These are phyloP conservation scores for Eucalyptus microcorys DNA, from an alignment of 345 rosid genomes.

Conservation along the genomic window DNA sequence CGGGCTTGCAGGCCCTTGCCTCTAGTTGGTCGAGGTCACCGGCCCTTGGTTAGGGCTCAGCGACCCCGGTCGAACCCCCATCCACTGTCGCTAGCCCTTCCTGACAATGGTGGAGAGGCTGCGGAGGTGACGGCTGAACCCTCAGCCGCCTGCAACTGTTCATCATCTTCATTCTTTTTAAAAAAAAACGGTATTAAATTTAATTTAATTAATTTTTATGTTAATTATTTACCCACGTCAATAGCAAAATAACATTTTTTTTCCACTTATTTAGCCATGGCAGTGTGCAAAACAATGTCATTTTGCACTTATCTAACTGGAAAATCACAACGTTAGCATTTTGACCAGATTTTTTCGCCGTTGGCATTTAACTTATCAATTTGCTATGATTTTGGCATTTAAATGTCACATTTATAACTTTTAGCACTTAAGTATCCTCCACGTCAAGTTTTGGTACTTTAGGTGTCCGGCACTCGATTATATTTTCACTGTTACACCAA, in stretches of 20 bases:
- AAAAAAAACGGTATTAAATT: too few relatives aligned
- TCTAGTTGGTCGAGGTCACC: rapidly evolving
- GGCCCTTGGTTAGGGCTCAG: rapidly evolving
- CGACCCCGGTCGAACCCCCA: rapidly evolving
- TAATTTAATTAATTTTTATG: too few relatives aligned
- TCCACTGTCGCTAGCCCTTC: rapidly evolving
- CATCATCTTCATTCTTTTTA: too few relatives aligned
- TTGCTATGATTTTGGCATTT: rapidly evolving
- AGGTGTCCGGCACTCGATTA: rapidly evolving
- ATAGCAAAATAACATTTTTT: rapidly evolving
- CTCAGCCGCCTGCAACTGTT: rapidly evolving
- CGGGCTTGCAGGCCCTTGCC: too few relatives aligned
- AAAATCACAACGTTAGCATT: too few relatives aligned
- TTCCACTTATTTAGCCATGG: too few relatives aligned
- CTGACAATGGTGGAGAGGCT: rapidly evolving
- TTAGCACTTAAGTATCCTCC: rapidly evolving
- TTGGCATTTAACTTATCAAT: rapidly evolving
- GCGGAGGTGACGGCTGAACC: rapidly evolving
- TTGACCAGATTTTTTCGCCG: rapidly evolving
- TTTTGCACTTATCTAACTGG: rapidly evolving
- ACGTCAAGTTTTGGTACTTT: too few relatives aligned
- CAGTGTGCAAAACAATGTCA: rapidly evolving
- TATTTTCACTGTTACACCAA: neutral
- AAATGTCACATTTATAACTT: too few relatives aligned
- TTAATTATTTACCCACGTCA: too few relatives aligned